Evolutionary conservation across 1,139 yeast genomes (phyloP), one percentile per base, ranked within the genome.

Genomic region (Lodderomyces orthopsilosis): DNA sequence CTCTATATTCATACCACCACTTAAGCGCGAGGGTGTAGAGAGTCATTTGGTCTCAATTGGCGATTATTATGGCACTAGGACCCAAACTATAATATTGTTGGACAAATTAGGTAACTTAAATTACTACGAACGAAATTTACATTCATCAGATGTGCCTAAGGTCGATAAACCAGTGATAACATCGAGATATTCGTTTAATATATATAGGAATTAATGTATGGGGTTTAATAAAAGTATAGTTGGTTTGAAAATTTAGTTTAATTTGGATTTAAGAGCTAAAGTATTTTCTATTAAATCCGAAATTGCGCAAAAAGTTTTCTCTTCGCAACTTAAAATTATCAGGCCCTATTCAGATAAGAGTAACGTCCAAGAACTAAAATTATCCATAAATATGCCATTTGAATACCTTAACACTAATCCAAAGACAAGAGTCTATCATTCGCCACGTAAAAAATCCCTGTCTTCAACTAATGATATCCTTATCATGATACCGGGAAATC

Each of bases 41-140:
- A 43, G 41, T 39, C 22, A 34, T 18, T 41, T 40, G 12, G 35
- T 39, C 12, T 43, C 51, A 35, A 51, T 58, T 21, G 86, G 87
- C 0, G 62, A 66, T 22, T 80, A 71, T 54, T 93, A 91, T 55
- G 98, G 97, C 0, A 93, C 98, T 0, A 67, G 98, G 43, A 88
- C 97, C 0, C 96, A 90, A 57, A 89, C 96, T 0, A 77, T 90
- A 1, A 72, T 91, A 5, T 57, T 89, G 17, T 72, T 88, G 9
- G 77, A 75, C 52, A 72, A 69, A 32, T 45, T 60, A 5, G 84
- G 85, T 2, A 46, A 49, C 14, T 52, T 74, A 38, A 62, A 67
- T 44, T 73, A 73, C 51, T 66, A 62, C 44, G 78, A 74, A 52
- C 53, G 63, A 30, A 66, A 69, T 48, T 47, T 72, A 15, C 68